Percentiles rank a stretch among this genome's conserved stretches.
Conservation (phyloP, 1,139 yeast species). For the Nakaseomyces sp. region DNA sequence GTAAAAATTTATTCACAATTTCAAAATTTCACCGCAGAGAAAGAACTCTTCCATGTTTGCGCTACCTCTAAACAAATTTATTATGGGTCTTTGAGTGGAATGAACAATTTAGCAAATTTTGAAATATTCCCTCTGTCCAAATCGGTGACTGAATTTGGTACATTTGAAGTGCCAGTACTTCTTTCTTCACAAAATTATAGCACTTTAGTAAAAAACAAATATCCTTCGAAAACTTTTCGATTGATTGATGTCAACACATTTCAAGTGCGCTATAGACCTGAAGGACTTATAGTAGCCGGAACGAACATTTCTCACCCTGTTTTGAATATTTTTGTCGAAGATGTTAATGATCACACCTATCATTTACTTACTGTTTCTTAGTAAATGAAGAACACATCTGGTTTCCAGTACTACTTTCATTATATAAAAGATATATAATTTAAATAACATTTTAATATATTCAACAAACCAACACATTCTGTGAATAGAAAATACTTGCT, state of each 20-base stretch:
- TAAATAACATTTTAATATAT: too few relatives aligned
- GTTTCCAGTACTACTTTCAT: too few relatives aligned
- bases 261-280: background rate
- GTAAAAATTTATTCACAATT: conserved; percentile 14
- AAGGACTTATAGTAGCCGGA: background rate
- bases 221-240: background rate
- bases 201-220: background rate
- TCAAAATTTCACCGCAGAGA: conserved; percentile 15
- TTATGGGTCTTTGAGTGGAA: conserved; percentile 18
- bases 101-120: conserved; percentile 14
- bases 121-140: conserved; percentile 15
- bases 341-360: background rate
- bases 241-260: background rate
- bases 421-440: too few relatives aligned
- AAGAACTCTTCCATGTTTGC: conserved; percentile 17
- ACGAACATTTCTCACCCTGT: background rate
- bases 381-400: background rate
- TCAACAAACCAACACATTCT: too few relatives aligned
- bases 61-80: conserved; percentile 12
- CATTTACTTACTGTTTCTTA: background rate
- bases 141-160: background rate
- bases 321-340: background rate
- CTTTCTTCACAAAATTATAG: background rate
- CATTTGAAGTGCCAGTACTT: background rate
- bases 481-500: too few relatives aligned